These are phyloP conservation scores for Stephania yunnanensis DNA, from an alignment of 164 flowering plant species.

Conservation along the genomic window DNA sequence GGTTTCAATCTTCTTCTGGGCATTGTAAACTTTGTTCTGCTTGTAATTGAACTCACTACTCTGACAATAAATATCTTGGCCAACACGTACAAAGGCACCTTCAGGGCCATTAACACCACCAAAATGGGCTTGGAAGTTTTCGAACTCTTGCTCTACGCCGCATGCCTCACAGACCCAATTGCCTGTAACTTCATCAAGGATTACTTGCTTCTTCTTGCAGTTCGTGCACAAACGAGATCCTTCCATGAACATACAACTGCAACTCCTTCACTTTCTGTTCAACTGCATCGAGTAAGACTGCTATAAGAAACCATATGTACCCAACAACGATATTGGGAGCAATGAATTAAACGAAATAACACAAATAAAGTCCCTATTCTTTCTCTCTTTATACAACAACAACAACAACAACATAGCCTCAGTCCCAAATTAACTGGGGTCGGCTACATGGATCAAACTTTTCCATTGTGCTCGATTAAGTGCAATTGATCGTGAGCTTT, in stretches of 20 bases:
- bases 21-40: conserved; percentile 49
- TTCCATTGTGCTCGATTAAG: too few relatives aligned
- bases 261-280: neutral
- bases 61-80: conserved; percentile 27
- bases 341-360: too few relatives aligned
- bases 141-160: conserved; percentile 42
- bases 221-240: conserved; percentile 26
- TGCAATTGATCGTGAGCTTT: too few relatives aligned
- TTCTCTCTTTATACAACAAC: too few relatives aligned
- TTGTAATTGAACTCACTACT: conserved; percentile 34
- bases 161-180: conserved; percentile 43
- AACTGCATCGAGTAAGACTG: neutral
- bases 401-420: too few relatives aligned
- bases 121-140: conserved; percentile 36
- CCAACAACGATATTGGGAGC: too few relatives aligned
- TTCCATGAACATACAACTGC: conserved; percentile 9
- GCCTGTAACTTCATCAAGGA: conserved; percentile 39
- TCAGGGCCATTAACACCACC: conserved; percentile 41
- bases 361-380: too few relatives aligned
- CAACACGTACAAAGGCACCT: conserved; percentile 50
- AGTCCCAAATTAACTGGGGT: too few relatives aligned
- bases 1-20: conserved; percentile 44
- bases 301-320: too few relatives aligned
- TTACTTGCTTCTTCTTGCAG: conserved; percentile 30
- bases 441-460: too few relatives aligned